Evolutionary conservation across 2,329 filamentous ascomycete species (phyloP), one percentile per base, ranked within the genome.

Genomic region (Cladosporium oxysporum): DNA sequence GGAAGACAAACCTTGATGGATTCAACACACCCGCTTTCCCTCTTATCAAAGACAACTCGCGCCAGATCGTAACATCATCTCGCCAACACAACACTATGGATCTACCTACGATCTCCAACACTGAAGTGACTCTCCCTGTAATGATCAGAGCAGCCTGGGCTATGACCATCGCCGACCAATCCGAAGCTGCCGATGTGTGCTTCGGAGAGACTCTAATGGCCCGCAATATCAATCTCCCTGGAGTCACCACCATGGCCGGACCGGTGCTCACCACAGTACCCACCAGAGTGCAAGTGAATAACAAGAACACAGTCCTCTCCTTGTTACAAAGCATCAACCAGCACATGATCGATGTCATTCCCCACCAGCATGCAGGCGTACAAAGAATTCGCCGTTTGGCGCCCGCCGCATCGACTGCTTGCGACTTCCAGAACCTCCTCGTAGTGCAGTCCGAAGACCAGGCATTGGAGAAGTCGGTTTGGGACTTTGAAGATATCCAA

Each of bases 401-500:
- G 11, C 16, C 16, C 8, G 28, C 35, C 35, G 28, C 61, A 33
- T 53, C 61, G 18, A 79, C 85, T 66, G 85, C 85, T 1, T 87
- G 85, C 70, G 81, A 86, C 67, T 80, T 87, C 62, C 82, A 83
- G n/a, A 85, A 84, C 0, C 80, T 85, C 11, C 75, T 88, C 1
- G 83, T 87, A 0, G 79, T 88, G 18, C 85, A 87, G 62, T 72
- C 73, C 29, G 66, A 66, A 11, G 52, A 63, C 11, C 50, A 63
- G 23, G 21, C 33, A 23, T 10, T 63, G 61, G 61, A 63, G 18
- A 63, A 63, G 50, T 31, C 61, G 2, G 21, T 63, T 5, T 63
- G 61, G 61, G 50, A 63, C 18, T 57, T 57, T 37, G 50, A 47
- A 3, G 50, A 63, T 37, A 33, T 57, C 7, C 61, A 63, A 47